Evolutionary conservation across 352 stramenopile species (phyloP), one percentile per base, ranked within the genome.

Genomic region (Globisporangium nodosum): DNA sequence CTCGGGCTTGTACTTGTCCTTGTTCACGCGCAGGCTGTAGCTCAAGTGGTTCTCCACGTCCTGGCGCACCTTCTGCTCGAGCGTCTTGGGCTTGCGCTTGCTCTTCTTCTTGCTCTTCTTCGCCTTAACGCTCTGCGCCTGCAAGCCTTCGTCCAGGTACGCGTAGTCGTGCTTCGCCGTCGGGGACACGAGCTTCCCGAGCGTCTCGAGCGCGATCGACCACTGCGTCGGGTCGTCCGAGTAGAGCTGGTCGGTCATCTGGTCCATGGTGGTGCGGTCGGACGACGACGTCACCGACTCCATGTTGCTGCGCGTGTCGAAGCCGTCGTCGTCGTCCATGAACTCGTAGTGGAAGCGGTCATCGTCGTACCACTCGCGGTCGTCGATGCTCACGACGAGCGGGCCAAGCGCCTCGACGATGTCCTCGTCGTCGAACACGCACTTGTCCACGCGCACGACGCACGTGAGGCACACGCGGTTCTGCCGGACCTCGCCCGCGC

Each of bases 371-470:
- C 79, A 89, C 39, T 65, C 65, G 45, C 65, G 66, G 5, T 81
- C 65, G 20, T 75, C 65, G 5, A 67, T 65, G 15, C 68, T 63
- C 0, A 88, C 69, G 3, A 88, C 58, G 27, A 74, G 50, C 5
- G 77, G 74, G 6, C 74, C 74, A 15, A 85, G 59, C 6, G 68
- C 77, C 5, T 64, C 47, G 27, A 81, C 35, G 35, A 87, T 52
- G 27, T 78, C 70, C 31, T 78, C 74, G 58, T 81, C 74, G 45
- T 81, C 70, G 52, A 74, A 85, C 37, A 64, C 58, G 53, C 74
- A 85, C 9, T 54, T 47, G 55, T 85, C 72, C 0, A 79, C 70
- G 24, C 71, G 71, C 55, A 74, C 64, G 52, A 85, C 63, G 48
- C 74, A 85, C 53, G 60, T 52, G 11, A 78, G 53, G 40, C 74